Evolutionary conservation across 768 basidiomycete genomes (phyloP).

Genomic region (Punctularia strigosozonata): DNA sequence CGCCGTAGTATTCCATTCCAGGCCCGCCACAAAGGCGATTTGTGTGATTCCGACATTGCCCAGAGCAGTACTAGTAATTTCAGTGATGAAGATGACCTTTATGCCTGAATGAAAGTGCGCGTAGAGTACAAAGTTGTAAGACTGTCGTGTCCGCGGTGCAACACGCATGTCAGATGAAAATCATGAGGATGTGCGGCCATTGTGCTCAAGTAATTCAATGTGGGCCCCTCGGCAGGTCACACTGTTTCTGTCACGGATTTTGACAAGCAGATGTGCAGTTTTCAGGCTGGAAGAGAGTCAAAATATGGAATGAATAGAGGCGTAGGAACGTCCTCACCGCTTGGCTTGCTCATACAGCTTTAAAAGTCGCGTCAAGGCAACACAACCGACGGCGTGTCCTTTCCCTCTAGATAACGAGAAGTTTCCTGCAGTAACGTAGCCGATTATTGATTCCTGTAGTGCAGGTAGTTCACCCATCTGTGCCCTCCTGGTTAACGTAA

Average conservation of each 20-base stretch:
- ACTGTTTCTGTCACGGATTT: constrained; percentile 51
- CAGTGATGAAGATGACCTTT: too few relatives aligned
- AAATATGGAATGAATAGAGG: not conserved
- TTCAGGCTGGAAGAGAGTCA: not conserved
- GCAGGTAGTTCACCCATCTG: constrained; percentile 37
- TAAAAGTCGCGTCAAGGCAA: constrained; percentile 44
- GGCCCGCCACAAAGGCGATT: too few relatives aligned
- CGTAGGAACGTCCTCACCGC: constrained; percentile 16
- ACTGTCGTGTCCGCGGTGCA: too few relatives aligned
- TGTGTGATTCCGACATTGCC: too few relatives aligned
- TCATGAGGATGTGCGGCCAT: too few relatives aligned
- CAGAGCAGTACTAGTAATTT: too few relatives aligned
- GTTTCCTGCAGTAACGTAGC: constrained; percentile 77
- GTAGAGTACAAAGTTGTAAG: too few relatives aligned
- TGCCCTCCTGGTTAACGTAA: not conserved
- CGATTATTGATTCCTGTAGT: constrained; percentile 41
- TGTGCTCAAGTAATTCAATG: constrained; percentile 24
- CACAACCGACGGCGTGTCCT: constrained; percentile 67
- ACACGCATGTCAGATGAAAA: too few relatives aligned
- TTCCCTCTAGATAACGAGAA: constrained; percentile 70
- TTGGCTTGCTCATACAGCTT: constrained; percentile 39
- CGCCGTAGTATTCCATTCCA: too few relatives aligned
- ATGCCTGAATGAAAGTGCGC: too few relatives aligned
- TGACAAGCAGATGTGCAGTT: constrained; percentile 33
- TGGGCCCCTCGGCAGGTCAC: constrained; percentile 41